Evolutionary conservation across 2,329 filamentous ascomycete species (phyloP), one percentile per base, ranked within the genome.

Genomic region (Cadophora luteo-olivacea): DNA sequence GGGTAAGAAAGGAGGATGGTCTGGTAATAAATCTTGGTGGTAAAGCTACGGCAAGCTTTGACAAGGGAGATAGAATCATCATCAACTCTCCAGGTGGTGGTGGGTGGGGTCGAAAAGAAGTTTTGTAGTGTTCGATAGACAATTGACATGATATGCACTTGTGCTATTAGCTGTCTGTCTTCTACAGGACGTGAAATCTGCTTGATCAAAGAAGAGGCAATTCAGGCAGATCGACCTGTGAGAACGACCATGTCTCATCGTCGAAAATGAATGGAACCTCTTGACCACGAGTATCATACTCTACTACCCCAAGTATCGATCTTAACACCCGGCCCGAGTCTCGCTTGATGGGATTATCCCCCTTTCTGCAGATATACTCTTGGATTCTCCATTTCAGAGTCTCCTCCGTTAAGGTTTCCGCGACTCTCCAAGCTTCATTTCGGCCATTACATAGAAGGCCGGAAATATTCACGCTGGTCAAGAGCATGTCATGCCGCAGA

Each of bases 41-140:
- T 8, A 65, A 65, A 36, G 38, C 36, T 9, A 38, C 51, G 36
- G 51, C 45, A 24, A 29, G n/a, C 49, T 24, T 65, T 29, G 33
- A 65, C 24, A 32, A 25, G 33, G 62, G 62, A 32, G 62, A 65
- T 24, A 54, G 49, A 22, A 45, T 65, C 29, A 36, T 57, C 4
- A 57, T 65, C 54, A 41, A 65, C n/a, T 45, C 51, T 19, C 62
- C 62, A 8, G 62, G 62, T n/a, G 62, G 62, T 24, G 61, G 61
- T 55, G 48, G 25, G 3, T 64, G 32, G 25, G 61, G 45, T 16
- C 32, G 12, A 3, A 51, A 51, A 33, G 41, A 49, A 49, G 45
- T 11, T 49, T 19, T 22, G 45, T 49, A 49, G 12, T 6, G 11
- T 49, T 45, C 19, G 11, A 45, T 45, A 45, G 41, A 19, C 29